Evolutionary conservation across 768 basidiomycete genomes (phyloP).

Genomic region (Mycena rebaudengoi): DNA sequence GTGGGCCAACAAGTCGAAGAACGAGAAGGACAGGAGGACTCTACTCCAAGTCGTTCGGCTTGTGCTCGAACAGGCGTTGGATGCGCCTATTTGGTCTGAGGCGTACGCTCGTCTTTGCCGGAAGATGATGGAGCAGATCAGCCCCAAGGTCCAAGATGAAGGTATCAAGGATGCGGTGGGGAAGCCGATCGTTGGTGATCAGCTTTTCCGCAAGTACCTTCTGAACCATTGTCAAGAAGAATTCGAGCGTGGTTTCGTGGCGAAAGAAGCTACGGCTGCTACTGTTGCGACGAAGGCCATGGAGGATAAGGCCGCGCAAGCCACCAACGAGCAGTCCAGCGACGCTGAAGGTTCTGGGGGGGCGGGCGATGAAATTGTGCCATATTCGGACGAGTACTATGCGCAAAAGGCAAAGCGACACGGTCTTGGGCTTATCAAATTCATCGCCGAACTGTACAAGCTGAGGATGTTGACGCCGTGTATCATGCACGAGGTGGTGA

Average conservation of each 20-base stretch:
- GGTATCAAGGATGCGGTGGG: conserved; percentile 83
- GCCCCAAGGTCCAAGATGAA: conserved; percentile 85
- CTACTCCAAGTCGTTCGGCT: conserved; percentile 96
- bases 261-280: conserved; percentile 85
- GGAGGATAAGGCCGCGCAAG: conserved; percentile 85
- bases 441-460: conserved; percentile 99
- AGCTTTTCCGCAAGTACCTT: conserved; percentile 94
- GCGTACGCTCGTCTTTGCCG: conserved; percentile 97
- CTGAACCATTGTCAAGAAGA: conserved; percentile 96
- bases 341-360: conserved; percentile 35
- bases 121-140: conserved; percentile 94
- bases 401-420: conserved; percentile 97
- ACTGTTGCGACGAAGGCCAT: conserved; percentile 86
- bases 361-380: conserved; percentile 70
- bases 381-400: conserved; percentile 97
- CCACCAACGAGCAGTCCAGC: conserved; percentile 62
- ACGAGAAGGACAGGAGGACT: conserved; percentile 92
- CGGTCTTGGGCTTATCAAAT: conserved; percentile 95
- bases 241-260: conserved; percentile 95
- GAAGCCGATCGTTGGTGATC: conserved; percentile 87
- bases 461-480: conserved; percentile 97
- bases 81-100: conserved; percentile 93
- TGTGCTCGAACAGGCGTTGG: conserved; percentile 97
- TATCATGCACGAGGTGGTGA: conserved; percentile 98
- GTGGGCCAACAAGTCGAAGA: conserved; percentile 94